Conservation (phyloP, 2,329 filamentous ascomycete genomes). For the Bipolaris gigantea region DNA sequence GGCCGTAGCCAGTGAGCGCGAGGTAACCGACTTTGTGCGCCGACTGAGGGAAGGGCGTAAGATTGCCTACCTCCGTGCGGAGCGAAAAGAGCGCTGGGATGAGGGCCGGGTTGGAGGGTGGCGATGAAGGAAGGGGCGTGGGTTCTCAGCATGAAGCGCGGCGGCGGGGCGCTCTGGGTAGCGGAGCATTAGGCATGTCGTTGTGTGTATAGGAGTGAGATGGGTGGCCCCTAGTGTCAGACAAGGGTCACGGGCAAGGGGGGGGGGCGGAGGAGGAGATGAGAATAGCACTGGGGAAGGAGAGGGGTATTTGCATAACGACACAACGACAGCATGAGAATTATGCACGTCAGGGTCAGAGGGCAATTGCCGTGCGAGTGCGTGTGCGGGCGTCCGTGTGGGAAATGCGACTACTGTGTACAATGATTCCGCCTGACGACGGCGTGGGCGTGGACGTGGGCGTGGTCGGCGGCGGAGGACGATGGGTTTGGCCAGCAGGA, state of each 20-base stretch:
- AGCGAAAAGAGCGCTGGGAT: slow-evolving; percentile 92
- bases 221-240: neutral
- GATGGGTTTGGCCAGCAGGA: neutral
- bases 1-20: slow-evolving; percentile 69
- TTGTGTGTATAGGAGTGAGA: neutral
- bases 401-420: neutral
- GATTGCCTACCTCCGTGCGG: slow-evolving; percentile 75
- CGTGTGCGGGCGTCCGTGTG: too few relatives aligned
- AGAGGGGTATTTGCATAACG: neutral
- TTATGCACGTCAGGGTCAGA: slow-evolving; percentile 1
- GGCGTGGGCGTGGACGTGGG: neutral
- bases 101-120: slow-evolving; percentile 93
- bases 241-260: too few relatives aligned
- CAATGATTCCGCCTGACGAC: neutral
- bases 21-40: slow-evolving; percentile 82
- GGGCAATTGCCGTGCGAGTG: too few relatives aligned
- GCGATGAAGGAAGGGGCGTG: slow-evolving; percentile 54
- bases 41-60: slow-evolving; percentile 79
- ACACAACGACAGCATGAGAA: neutral
- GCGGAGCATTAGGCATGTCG: too few relatives aligned
- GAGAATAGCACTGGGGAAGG: too few relatives aligned
- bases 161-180: neutral
- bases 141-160: neutral
- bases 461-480: neutral
- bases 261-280: too few relatives aligned